A percentile compares a stretch with the other conserved stretches of the same genome.
These are phyloP conservation scores for Lactarius tabidus DNA, from an alignment of 768 basidiomycete species.

Conservation along the genomic window DNA sequence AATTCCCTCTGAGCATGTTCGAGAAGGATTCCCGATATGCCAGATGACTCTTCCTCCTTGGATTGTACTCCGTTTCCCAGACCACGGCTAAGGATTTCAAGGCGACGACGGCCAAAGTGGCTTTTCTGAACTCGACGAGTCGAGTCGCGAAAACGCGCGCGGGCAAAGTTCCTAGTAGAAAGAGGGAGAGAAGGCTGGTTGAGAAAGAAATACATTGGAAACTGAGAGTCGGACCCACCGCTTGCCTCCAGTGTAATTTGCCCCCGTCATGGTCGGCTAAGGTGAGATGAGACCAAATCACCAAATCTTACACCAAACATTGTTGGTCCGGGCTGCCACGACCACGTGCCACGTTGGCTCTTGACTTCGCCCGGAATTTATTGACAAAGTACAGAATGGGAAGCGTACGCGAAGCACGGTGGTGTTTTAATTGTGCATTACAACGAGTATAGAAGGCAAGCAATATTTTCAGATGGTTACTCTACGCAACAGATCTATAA, in stretches of 20 bases:
- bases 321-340: background rate
- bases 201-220: background rate
- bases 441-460: background rate
- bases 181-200: background rate
- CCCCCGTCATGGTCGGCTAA: constrained; percentile 17
- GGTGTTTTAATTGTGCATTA: background rate
- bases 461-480: background rate
- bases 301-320: no score
- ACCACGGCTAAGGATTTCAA: constrained; percentile 20
- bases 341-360: background rate
- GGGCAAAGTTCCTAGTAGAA: constrained; percentile 21
- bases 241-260: constrained; percentile 26
- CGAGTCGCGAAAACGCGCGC: constrained; percentile 23
- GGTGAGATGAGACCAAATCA: background rate
- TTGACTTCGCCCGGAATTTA: background rate
- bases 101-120: constrained; percentile 24
- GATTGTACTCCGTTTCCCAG: background rate
- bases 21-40: constrained; percentile 6
- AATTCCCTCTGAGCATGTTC: constrained; percentile 19
- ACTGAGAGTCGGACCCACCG: constrained; percentile 9
- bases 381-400: background rate
- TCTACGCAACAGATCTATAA: background rate
- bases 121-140: constrained; percentile 22
- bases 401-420: background rate
- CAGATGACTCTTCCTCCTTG: background rate